Evolutionary conservation across 2,329 filamentous ascomycete genomes (phyloP).

Genomic region (Epichloe baconii): DNA sequence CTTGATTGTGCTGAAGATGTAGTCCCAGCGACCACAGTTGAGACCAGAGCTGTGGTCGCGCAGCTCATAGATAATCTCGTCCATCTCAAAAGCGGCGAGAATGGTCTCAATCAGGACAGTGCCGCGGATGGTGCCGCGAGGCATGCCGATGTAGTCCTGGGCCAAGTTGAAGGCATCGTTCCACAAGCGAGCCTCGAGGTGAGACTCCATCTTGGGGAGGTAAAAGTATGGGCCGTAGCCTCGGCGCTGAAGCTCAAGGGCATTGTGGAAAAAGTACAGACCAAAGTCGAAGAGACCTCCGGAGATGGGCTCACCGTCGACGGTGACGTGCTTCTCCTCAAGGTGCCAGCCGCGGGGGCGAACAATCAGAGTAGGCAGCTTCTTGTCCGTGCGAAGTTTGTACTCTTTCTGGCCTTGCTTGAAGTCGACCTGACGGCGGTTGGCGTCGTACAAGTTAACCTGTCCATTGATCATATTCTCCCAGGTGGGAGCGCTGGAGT

Average conservation of each 20-base stretch:
- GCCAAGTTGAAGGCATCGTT: constrained; percentile 95
- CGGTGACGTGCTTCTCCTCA: constrained; percentile 94
- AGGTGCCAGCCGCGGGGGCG: constrained; percentile 95
- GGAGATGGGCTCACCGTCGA: constrained; percentile 90
- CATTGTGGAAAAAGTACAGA: constrained; percentile 98
- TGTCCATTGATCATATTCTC: constrained; percentile 99
- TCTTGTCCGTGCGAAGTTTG: constrained; percentile 85
- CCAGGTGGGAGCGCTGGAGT: constrained; percentile 93
- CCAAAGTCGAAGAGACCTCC: constrained; percentile 93
- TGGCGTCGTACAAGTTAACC: constrained; percentile 93
- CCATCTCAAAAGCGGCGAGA: constrained; percentile 96
- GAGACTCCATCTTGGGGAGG: constrained; percentile 94
- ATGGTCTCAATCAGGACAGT: constrained; percentile 98
- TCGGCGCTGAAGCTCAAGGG: constrained; percentile 68
- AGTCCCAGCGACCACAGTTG: constrained; percentile 98
- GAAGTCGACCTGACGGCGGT: constrained; percentile 89
- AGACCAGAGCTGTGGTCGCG: constrained; percentile 91
- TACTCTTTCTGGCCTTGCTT: constrained; percentile 93
- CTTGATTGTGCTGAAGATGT: constrained; percentile 99
- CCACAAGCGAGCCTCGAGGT: constrained; percentile 94
- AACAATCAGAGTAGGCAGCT: constrained; percentile 78
- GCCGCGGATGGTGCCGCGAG: constrained; percentile 80
- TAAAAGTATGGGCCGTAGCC: constrained; percentile 95
- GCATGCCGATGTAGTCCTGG: constrained; percentile 85
- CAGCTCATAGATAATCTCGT: constrained; percentile 99